A percentile compares a stretch with the other conserved stretches of the same genome.
Evolutionary conservation across 192 early-diverging fungal species (phyloP).

Genomic region (Rhizophagus clarus): DNA sequence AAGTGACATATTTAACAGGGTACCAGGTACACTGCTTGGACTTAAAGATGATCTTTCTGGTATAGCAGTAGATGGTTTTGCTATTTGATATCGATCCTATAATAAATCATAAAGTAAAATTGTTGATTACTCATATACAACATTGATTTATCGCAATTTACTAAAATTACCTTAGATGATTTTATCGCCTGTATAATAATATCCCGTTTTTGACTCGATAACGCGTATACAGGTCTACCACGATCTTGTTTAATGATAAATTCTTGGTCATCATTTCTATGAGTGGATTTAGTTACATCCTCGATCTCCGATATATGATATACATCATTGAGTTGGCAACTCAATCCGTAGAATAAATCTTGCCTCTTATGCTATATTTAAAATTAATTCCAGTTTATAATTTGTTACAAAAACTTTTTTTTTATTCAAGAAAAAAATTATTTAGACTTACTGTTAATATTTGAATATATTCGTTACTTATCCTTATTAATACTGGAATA

Average conservation of each 20-base stretch:
- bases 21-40: conserved; percentile 88
- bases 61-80: conserved; percentile 55
- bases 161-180: conserved; percentile 7
- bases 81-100: conserved; percentile 66
- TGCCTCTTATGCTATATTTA: conserved; percentile 61
- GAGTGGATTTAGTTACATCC: conserved; percentile 59
- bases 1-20: conserved; percentile 89
- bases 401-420: background rate
- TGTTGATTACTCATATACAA: no score
- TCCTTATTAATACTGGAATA: conserved; percentile 76
- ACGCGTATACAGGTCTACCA: conserved; percentile 60
- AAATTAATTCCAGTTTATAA: background rate
- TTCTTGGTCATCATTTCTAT: conserved; percentile 65
- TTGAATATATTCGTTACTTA: conserved; percentile 81
- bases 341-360: conserved; percentile 72
- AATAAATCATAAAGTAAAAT: background rate
- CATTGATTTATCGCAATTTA: background rate
- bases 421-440: background rate
- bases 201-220: conserved; percentile 77
- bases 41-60: conserved; percentile 71
- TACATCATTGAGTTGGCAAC: conserved; percentile 80
- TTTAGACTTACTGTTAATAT: conserved; percentile 56
- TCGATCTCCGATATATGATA: conserved; percentile 82
- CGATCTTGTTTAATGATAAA: conserved; percentile 80
- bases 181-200: conserved; percentile 44